A percentile compares a stretch with the other conserved stretches of the same genome.
Conservation (phyloP, 805 yeast genomes). For the Pichia paraexigua region DNA sequence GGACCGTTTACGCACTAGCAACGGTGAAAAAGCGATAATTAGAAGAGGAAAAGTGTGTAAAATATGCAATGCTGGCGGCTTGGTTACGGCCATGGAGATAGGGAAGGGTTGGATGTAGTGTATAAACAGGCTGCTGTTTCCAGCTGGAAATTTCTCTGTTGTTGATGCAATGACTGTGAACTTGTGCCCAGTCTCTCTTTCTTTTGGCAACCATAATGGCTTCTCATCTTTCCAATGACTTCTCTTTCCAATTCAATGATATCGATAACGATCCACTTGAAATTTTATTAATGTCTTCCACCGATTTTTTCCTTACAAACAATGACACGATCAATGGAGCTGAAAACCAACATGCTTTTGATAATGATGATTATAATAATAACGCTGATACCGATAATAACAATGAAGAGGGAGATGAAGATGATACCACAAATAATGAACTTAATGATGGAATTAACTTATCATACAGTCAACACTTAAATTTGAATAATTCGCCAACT, state of each 20-base stretch:
- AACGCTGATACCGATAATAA: too few relatives aligned
- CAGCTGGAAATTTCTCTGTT: too few relatives aligned
- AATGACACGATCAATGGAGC: not conserved
- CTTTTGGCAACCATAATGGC: not conserved
- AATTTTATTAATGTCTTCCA: not conserved
- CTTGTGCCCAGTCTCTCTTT: not conserved
- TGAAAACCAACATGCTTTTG: not conserved
- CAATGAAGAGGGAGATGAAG: not conserved
- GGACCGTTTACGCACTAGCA: too few relatives aligned
- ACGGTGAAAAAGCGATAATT: too few relatives aligned
- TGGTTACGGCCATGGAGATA: too few relatives aligned
- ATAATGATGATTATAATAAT: too few relatives aligned
- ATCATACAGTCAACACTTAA: not conserved
- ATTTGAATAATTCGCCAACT: not conserved
- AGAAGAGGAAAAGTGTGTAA: too few relatives aligned
- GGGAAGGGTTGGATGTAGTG: too few relatives aligned
- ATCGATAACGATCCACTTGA: not conserved
- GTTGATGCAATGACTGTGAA: too few relatives aligned
- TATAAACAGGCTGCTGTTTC: too few relatives aligned
- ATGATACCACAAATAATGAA: too few relatives aligned
- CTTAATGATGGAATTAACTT: not conserved
- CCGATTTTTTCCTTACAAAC: not conserved
- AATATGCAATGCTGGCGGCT: too few relatives aligned
- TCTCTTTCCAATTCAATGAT: not conserved
- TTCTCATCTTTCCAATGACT: not conserved